Evolutionary conservation across 306 rosid species (phyloP).

Genomic region (Cicer yamashitae): DNA sequence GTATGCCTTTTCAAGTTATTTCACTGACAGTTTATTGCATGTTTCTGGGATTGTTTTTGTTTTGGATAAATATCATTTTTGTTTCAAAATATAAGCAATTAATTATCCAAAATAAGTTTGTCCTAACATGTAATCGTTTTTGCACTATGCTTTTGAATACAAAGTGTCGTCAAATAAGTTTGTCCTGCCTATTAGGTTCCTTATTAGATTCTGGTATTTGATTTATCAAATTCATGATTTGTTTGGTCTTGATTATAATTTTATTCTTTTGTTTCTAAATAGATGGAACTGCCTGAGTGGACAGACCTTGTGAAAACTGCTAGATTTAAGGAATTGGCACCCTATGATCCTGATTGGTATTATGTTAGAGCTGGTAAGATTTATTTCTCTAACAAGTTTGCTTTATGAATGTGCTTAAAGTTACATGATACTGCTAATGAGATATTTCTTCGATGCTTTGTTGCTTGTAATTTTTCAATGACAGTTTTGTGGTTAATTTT

Average conservation of each 20-base stretch:
- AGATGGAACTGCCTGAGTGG: constrained; percentile 80
- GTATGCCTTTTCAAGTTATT: background rate
- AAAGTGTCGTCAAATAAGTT: too few species aligned
- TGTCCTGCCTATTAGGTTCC: background rate
- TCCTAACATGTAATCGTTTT: background rate
- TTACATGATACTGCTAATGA: background rate
- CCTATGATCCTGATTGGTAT: constrained; percentile 80
- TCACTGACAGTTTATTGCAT: background rate
- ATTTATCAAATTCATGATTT: background rate
- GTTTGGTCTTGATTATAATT: background rate
- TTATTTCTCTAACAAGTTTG: background rate
- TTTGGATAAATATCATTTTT: background rate
- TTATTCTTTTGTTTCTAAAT: background rate
- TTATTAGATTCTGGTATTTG: background rate
- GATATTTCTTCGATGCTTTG: background rate
- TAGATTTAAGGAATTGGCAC: constrained; percentile 70
- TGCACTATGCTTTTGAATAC: too few species aligned
- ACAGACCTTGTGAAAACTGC: constrained; percentile 76
- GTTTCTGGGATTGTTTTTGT: background rate
- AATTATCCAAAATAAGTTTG: background rate
- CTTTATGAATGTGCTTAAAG: background rate
- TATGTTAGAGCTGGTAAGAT: constrained; percentile 62
- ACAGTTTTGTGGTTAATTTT: background rate
- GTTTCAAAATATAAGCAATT: background rate
- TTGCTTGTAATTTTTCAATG: background rate